Base-by-base conservation (phyloP, 805 yeast genomes). In the Torulaspora delbrueckii region DNA sequence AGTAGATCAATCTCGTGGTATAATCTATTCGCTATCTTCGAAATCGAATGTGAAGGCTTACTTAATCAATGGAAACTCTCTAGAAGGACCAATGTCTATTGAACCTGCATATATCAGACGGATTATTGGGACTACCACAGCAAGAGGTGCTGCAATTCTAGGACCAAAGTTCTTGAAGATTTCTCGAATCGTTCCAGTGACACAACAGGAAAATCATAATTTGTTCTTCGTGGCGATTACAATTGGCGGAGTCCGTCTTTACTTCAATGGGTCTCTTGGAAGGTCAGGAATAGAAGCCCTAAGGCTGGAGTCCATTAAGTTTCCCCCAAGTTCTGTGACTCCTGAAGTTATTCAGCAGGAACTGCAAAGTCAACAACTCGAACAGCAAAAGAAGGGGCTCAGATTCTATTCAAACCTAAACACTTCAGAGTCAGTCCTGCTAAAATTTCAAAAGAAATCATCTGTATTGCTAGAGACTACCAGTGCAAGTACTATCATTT, bases 31-130 rank as follows among this genome's bases (percentile, higher is more conserved):
- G 0, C 74, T 93, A 39, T 85, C 96, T 0, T 82, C 88, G 18
- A 79, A 76, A 47, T 88, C 96, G 0, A 76, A 80, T n/a, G 79
- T 93, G 16, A 77, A 95, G 56, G 86, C 87, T 3, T 91, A 88
- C 58, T 71, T 86, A 50, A 71, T 69, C 23, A 57, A 65, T 28
- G 66, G 67, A 12, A 74, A 67, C 56, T 54, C 69, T 0, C 64
- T 83, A 39, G 69, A 65, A 40, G 69, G 68, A 8, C 75, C 76
- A 8, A 52, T 61, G 30, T 47, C 66, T 7, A 62, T 71, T 34
- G 70, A 57, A 47, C 68, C 73, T 6, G 42, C 63, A 4, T 64
- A 69, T 41, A 67, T 72, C 23, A 63, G 65, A 27, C 62, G 71
- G 37, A 69, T 66, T 46, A 64, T 70, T 37, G 68, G 70, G 41